These are phyloP conservation scores for Trametes punicea DNA, from an alignment of 768 basidiomycete species.

Conservation along the genomic window DNA sequence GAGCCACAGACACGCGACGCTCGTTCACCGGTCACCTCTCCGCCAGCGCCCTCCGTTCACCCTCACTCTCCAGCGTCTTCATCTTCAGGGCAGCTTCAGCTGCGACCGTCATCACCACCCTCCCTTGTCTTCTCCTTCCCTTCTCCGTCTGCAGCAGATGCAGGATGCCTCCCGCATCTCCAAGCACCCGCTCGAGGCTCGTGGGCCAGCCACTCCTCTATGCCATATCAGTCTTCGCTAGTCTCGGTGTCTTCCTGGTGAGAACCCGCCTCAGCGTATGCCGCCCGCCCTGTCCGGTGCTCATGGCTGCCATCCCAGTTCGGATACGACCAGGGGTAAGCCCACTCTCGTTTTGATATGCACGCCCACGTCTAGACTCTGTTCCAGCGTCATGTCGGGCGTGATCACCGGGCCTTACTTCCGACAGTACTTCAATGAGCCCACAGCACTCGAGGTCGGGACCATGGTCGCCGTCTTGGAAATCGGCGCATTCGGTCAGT, in stretches of 20 bases:
- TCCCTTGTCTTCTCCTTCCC: constrained; percentile 2
- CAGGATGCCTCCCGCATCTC: constrained; percentile 45
- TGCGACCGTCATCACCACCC: constrained; percentile 10
- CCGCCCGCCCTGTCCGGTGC: neutral
- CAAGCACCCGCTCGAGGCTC: constrained; percentile 45
- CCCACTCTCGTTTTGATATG: neutral
- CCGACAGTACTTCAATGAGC: constrained; percentile 76
- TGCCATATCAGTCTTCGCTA: constrained; percentile 75
- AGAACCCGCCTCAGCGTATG: constrained; percentile 29
- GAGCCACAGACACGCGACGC: constrained; percentile 17
- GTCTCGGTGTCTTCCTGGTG: constrained; percentile 83
- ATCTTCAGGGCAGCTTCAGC: too few species aligned
- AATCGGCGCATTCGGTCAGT: constrained; percentile 83
- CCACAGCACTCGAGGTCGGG: constrained; percentile 71
- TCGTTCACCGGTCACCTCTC: neutral
- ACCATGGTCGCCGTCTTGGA: constrained; percentile 96
- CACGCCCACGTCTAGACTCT: constrained; percentile 2
- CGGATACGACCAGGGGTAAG: constrained; percentile 84
- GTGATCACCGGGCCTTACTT: constrained; percentile 88
- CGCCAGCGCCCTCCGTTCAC: neutral
- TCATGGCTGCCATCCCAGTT: constrained; percentile 44
- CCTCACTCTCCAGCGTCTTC: constrained; percentile 1
- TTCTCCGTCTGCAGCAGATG: constrained; percentile 35
- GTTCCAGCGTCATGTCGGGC: constrained; percentile 77
- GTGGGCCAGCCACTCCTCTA: constrained; percentile 79